A percentile compares a stretch with the other conserved stretches of the same genome.
phyloP scores from a whole-genome alignment of 1,284 basidiomycete species.

The Cryptococcus hybrid region DNA sequence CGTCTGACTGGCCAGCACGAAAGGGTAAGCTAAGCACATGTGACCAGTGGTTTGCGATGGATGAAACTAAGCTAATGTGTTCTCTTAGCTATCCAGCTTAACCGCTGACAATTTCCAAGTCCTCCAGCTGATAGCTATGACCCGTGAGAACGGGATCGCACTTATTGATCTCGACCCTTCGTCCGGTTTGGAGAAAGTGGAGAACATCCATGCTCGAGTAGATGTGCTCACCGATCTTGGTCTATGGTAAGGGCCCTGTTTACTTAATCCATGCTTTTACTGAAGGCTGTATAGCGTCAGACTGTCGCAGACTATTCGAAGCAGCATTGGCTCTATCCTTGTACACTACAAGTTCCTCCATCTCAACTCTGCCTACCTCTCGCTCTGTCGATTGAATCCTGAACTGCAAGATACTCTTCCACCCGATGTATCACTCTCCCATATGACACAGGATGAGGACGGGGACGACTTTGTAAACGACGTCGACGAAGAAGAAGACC shows the following conservation, averaged over 20 bases:
- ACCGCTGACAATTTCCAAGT: constrained; percentile 35
- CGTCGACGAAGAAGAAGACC: constrained; percentile 8
- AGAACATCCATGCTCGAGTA: constrained; percentile 42
- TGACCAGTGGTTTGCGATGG: neutral
- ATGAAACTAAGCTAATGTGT: neutral
- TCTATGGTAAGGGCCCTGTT: constrained; percentile 25
- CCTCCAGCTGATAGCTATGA: constrained; percentile 27
- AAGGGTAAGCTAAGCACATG: constrained; percentile 20
- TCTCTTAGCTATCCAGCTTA: constrained; percentile 29
- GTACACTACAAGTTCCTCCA: constrained; percentile 39
- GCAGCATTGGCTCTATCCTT: constrained; percentile 27
- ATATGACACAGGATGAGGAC: constrained; percentile 8
- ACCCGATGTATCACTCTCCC: neutral
- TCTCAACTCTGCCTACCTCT: constrained; percentile 31
- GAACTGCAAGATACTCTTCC: constrained; percentile 3
- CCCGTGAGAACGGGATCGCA: constrained; percentile 31
- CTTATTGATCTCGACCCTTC: constrained; percentile 40
- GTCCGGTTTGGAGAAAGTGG: constrained; percentile 28
- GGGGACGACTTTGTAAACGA: constrained; percentile 14
- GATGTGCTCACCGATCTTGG: constrained; percentile 34
- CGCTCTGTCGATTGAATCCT: constrained; percentile 1
- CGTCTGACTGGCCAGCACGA: constrained; percentile 41
- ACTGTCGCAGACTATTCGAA: constrained; percentile 7
- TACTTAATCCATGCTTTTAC: too few relatives aligned
- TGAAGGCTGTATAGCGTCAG: too few relatives aligned